Evolutionary conservation across 2,329 filamentous ascomycete genomes (phyloP).

Genomic region (Nemania sp.): DNA sequence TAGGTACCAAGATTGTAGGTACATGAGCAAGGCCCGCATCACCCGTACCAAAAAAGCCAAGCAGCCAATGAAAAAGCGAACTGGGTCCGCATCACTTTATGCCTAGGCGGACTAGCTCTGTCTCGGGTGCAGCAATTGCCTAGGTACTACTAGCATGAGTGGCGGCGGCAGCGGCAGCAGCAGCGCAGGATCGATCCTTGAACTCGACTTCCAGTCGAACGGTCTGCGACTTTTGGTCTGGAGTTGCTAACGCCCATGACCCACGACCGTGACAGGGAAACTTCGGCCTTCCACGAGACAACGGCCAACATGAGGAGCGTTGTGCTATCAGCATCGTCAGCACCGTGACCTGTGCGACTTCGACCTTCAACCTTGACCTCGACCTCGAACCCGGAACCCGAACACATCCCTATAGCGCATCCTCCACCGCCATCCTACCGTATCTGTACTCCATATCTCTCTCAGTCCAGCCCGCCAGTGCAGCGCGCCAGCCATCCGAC

Average conservation of each 20-base stretch:
- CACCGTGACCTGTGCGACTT: conserved; percentile 11
- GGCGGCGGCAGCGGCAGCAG: conserved; percentile 6
- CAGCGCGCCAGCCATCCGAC: too few relatives aligned
- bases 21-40: too few relatives aligned
- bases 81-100: neutral
- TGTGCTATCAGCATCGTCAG: conserved; percentile 10
- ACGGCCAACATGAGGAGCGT: conserved; percentile 20
- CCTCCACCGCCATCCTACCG: too few relatives aligned
- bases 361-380: conserved; percentile 2
- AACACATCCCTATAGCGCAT: too few relatives aligned
- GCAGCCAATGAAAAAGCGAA: neutral
- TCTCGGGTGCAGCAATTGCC: neutral
- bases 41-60: too few relatives aligned
- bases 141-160: neutral
- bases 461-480: conserved; percentile 4
- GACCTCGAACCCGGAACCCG: neutral
- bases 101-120: neutral
- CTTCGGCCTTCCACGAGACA: conserved; percentile 2
- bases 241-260: neutral
- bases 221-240: neutral
- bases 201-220: neutral
- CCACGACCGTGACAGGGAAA: neutral
- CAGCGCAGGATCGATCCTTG: conserved; percentile 8
- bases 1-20: too few relatives aligned
- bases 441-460: neutral